Base-by-base conservation (phyloP, 192 early-diverging fungal genomes). In the Gonapodya prolifera region DNA sequence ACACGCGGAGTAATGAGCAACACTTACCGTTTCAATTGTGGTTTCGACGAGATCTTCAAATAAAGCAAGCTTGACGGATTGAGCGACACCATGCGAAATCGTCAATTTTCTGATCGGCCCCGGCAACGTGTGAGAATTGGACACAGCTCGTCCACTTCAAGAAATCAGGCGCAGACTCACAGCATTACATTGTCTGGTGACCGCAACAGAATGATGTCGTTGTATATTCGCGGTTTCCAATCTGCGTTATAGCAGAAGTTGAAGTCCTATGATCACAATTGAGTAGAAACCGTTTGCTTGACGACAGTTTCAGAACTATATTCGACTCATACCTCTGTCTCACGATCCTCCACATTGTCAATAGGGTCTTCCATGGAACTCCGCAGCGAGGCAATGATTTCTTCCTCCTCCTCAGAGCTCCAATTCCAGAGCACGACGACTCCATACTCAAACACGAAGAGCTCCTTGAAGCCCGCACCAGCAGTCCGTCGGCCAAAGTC, bases 391-490 rank as follows among this genome's bases (percentile, higher is more conserved):
- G 85, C 84, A 36, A 97, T 82, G 35, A 96, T 82, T 69, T 86
- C 82, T 28, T 86, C 81, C 75, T 96, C 95, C 79, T 98, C 95
- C 28, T 86, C 80, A 76, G 91, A 89, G 31, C 89, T 87, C 90
- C 95, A 93, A 34, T 95, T 95, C 97, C 97, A 98, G 79, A 98
- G 91, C 0, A 98, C 97, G 23, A 95, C 88, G 1, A 97, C 97
- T 34, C 97, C 97, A 81, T 97, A 98, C 79, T 96, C 95, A 82
- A 98, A 98, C 45, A n/a, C n/a, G n/a, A n/a, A n/a, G n/a, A n/a
- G n/a, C n/a, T n/a, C n/a, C n/a, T n/a, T n/a, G n/a, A n/a, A n/a
- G n/a, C n/a, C n/a, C n/a, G n/a, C n/a, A n/a, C n/a, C n/a, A n/a
- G n/a, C n/a, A n/a, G n/a, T n/a, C n/a, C n/a, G n/a, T n/a, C n/a